Evolutionary conservation across 1,139 yeast species (phyloP), one percentile per base, ranked within the genome.

Genomic region (Saccharomycopsis phalli): DNA sequence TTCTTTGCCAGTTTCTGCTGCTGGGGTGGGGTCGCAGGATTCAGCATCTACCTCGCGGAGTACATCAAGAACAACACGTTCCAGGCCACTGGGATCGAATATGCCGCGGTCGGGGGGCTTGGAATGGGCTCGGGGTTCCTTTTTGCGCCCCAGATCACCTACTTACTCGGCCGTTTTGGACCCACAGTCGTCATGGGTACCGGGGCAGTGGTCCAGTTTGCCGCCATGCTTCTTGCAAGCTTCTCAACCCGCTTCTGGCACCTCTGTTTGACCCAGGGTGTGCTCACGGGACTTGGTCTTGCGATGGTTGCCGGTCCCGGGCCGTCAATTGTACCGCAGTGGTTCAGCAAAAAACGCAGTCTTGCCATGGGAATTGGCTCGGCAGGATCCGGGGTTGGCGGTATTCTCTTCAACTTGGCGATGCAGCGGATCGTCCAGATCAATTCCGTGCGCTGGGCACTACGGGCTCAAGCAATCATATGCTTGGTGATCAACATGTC

Each of bases 1-100:
- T 64, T 72, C 62, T 56, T 67, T 16, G 65, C 73, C 47, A 68
- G 66, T 42, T 63, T 72, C 45, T 59, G 74, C 20, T 71, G 82
- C 1, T 80, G 88, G 87, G 88, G 87, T 19, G 63, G 76, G 16
- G 76, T 75, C 51, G 68, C 83, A 1, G 67, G 71, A 0, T 78
- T 64, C 50, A 81, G 84, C 10, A 77, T 80, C 11, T 79, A 74
- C 51, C 59, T 80, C 33, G 69, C 71, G 34, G 71, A 68, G 51
- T 80, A 76, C 52, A 54, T 74, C 18, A 49, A 60, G 4, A 47
- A 60, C 16, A 54, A 68, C 44, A 56, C 61, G 6, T 78, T 76
- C 47, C 78, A 72, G 2, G 80, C 78, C 1, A 59, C 69, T 0
- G 60, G 63, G 47, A 61, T 68, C 41, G 80, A 74, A 47, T 79